Percentiles rank a stretch among this genome's conserved stretches.
These are phyloP conservation scores for Russula abietina DNA, from an alignment of 768 basidiomycete genomes.

Conservation along the genomic window DNA sequence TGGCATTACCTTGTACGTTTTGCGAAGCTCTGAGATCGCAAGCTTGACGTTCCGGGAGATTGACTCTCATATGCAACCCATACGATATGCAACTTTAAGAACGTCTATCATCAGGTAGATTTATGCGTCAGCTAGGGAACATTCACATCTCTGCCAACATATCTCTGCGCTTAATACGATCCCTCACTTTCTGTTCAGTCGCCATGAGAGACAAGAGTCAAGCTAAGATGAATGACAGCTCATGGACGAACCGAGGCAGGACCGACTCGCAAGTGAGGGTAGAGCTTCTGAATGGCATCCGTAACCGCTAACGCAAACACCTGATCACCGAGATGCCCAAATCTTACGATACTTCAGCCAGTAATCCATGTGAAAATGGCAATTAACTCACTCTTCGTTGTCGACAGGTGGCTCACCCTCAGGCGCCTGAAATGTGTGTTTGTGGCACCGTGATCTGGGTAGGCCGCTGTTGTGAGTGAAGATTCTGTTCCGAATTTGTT, in stretches of 20 bases:
- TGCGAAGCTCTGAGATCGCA: background rate
- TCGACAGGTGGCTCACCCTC: background rate
- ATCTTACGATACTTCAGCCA: background rate
- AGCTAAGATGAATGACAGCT: background rate
- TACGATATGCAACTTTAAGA: constrained; percentile 1
- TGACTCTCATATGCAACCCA: background rate
- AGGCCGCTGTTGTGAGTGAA: constrained; percentile 7
- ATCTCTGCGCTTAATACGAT: background rate
- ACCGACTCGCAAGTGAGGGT: constrained; percentile 4
- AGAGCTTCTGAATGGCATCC: constrained; percentile 6
- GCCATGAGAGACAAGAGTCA: background rate
- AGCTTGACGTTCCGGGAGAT: background rate
- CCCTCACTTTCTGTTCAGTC: constrained; percentile 8
- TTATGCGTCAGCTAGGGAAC: background rate
- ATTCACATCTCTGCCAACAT: constrained; percentile 9
- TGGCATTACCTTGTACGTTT: constrained; percentile 2
- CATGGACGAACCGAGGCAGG: constrained; percentile 10
- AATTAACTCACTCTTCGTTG: background rate
- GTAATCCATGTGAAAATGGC: background rate
- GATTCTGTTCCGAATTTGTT: background rate
- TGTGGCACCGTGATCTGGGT: background rate
- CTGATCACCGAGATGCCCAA: constrained; percentile 11
- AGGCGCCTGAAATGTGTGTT: background rate
- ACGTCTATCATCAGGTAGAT: background rate
- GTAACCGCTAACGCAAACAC: constrained; percentile 10